A percentile compares a stretch with the other conserved stretches of the same genome.
phyloP scores from a whole-genome alignment of 805 yeast genomes.

The Grigorovia yakushimaensis region DNA sequence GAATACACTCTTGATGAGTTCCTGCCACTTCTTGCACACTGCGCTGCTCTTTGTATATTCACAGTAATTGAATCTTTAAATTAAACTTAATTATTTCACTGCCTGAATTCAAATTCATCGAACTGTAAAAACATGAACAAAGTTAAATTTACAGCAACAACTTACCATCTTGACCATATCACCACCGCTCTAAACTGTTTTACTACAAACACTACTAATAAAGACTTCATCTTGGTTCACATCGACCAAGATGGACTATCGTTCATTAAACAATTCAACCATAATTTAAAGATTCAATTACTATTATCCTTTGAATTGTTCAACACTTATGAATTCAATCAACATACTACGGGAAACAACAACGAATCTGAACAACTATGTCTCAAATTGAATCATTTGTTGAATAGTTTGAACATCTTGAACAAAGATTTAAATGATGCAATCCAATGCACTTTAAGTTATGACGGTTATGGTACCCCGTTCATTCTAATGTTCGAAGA shows the following conservation, averaged over 20 bases:
- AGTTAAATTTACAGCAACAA: constrained; percentile 34
- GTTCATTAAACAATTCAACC: constrained; percentile 40
- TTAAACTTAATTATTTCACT: no score
- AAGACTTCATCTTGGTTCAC: constrained; percentile 31
- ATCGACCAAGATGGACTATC: constrained; percentile 43
- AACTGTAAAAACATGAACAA: neutral
- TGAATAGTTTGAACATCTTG: constrained; percentile 42
- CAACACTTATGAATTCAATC: constrained; percentile 19
- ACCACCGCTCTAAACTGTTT: constrained; percentile 37
- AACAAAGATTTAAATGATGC: constrained; percentile 26
- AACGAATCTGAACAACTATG: constrained; percentile 24
- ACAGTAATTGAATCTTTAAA: no score
- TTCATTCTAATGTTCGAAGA: constrained; percentile 50
- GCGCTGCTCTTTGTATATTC: no score
- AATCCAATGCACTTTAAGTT: constrained; percentile 41
- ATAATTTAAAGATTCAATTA: constrained; percentile 30
- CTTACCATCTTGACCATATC: constrained; percentile 37
- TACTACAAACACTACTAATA: constrained; percentile 28
- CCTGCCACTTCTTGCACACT: no score
- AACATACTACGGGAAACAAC: constrained; percentile 7
- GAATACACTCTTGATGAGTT: no score
- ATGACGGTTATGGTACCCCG: constrained; percentile 41
- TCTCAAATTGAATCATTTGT: constrained; percentile 37
- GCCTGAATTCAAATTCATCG: neutral
- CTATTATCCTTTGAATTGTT: constrained; percentile 27